These are phyloP conservation scores for Nothomitra cinnamomea DNA, from an alignment of 2,329 filamentous ascomycete genomes.

Conservation along the genomic window DNA sequence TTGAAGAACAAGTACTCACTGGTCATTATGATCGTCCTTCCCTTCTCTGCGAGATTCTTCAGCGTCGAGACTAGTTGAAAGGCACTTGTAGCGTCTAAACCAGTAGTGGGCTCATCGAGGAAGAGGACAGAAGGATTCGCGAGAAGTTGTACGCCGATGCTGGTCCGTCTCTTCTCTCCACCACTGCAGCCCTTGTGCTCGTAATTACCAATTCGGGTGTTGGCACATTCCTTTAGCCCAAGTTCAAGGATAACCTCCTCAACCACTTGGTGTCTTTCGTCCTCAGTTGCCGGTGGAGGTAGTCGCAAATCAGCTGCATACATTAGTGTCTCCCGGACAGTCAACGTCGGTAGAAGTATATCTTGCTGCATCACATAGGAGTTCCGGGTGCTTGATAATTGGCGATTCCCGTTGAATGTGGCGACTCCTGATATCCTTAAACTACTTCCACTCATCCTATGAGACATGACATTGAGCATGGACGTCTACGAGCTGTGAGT, in stretches of 20 bases:
- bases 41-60: constrained; percentile 48
- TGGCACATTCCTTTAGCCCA: constrained; percentile 58
- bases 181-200: constrained; percentile 61
- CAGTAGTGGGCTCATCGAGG: constrained; percentile 64
- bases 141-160: constrained; percentile 63
- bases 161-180: constrained; percentile 60
- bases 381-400: constrained; percentile 34
- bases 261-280: constrained; percentile 45
- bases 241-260: constrained; percentile 63
- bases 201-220: constrained; percentile 55
- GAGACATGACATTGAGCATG: constrained; percentile 52
- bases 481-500: constrained; percentile 29
- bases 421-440: constrained; percentile 33
- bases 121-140: constrained; percentile 64
- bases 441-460: constrained; percentile 43
- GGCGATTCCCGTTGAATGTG: constrained; percentile 42
- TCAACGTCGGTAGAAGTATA: constrained; percentile 53
- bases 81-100: constrained; percentile 60
- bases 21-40: constrained; percentile 51
- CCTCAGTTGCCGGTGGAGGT: constrained; percentile 38
- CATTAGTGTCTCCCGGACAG: constrained; percentile 55
- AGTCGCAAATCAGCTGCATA: constrained; percentile 59
- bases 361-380: constrained; percentile 67
- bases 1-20: too few relatives aligned
- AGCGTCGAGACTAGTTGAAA: constrained; percentile 56